Evolutionary conservation across 1,284 basidiomycete genomes (phyloP).

Genomic region (Heterobasidion irregulare): DNA sequence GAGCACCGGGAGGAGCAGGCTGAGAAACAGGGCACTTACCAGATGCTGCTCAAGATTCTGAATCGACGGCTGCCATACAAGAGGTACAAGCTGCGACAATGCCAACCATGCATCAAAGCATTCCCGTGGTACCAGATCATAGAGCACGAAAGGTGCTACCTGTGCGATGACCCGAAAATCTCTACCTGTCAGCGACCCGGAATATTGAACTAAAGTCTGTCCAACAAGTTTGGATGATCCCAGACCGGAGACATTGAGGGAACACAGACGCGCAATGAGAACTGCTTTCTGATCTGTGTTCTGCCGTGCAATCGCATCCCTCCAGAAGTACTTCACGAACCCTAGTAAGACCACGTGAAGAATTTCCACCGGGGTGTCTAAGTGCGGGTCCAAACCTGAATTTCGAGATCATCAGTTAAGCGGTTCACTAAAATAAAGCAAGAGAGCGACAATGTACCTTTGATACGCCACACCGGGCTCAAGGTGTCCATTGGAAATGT

Average conservation of each 20-base stretch:
- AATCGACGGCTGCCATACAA: conserved; percentile 22
- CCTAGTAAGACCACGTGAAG: conserved; percentile 27
- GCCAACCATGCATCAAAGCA: conserved; percentile 17
- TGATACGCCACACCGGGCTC: conserved; percentile 14
- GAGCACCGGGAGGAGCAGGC: no score
- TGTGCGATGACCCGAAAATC: conserved; percentile 22
- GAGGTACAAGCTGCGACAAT: conserved; percentile 13
- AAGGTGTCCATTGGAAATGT: background rate
- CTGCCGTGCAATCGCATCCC: conserved; percentile 19
- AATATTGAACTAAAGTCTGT: conserved; percentile 20
- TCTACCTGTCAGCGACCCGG: conserved; percentile 20
- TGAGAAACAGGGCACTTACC: background rate
- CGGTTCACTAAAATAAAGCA: no score
- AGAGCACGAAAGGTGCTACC: conserved; percentile 20
- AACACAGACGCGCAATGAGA: conserved; percentile 15
- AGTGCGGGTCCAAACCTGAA: conserved; percentile 22
- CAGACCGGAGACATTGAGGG: conserved; percentile 18
- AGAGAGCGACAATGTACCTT: conserved; percentile 9
- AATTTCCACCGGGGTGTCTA: conserved; percentile 28
- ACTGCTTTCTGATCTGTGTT: conserved; percentile 9
- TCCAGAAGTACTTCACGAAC: conserved; percentile 29
- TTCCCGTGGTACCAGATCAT: conserved; percentile 14
- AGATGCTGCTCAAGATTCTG: conserved; percentile 12
- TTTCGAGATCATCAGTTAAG: no score
- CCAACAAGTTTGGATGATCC: conserved; percentile 13